Base-by-base conservation (phyloP, 768 basidiomycete species). In the Xerocomellus amylosporus region DNA sequence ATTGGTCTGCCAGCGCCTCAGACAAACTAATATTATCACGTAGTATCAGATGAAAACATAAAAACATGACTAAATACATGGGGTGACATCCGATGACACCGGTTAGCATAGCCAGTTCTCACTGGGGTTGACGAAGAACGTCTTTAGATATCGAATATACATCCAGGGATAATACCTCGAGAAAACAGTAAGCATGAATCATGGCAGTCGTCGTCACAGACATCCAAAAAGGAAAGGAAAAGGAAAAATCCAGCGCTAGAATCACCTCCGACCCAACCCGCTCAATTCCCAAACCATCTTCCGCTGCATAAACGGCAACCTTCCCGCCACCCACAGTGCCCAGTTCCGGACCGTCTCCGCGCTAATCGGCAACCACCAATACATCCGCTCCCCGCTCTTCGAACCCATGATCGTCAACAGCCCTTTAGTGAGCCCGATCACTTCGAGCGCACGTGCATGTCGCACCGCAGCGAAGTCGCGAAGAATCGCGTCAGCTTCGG, bases 351-450 rank as follows among this genome's bases (percentile, higher is more conserved):
- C 9, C 40, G 64, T 68, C 22, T 43, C 53, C 36, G 62, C 50
- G 52, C 64, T 69, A 8, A 66, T 54, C 0, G 71, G 74, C 24
- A 73, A 40, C 63, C 68, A 69, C 67, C 67, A 60, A 22, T 26
- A 59, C 9, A 57, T 10, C 54, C 53, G 26, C 5, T 52, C 41
- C 4, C 26, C 15, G 13, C 51, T 28, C 24, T 64, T 61, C 45
- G 64, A 49, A 12, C 66, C 63, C 30, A 67, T 52, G 12, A 67
- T 36, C 4, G 58, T 53, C 33, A 71, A 55, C 56, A 77, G 46
- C 8, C 57, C 54, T 60, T 79, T 78, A 9, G 78, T 76, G 36
- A 77, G 54, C 13, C 57, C 51, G 30, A 82, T 79, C 13, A 76
- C 74, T 10, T 70, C 64, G 20, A 79, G 63, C 10, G 79, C 81